Evolutionary conservation across 2,329 filamentous ascomycete species (phyloP), one percentile per base, ranked within the genome.

Genomic region (Onygenales sp.): DNA sequence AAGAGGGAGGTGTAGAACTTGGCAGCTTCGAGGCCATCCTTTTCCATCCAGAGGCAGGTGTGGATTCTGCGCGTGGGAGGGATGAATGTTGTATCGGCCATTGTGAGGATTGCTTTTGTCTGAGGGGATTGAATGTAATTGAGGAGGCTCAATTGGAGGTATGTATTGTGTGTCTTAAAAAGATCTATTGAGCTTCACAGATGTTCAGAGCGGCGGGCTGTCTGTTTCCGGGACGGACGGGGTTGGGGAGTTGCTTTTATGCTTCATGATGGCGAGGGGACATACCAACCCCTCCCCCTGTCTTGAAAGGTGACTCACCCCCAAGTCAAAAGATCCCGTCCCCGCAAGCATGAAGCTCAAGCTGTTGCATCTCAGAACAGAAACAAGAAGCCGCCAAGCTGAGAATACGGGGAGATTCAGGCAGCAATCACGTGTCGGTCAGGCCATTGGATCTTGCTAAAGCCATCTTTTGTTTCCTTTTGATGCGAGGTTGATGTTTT

Each of bases 21-120:
- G 17, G 59, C 62, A 17, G 61, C 61, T 43, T 62, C 59, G 59
- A 62, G 54, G 34, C 58, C 61, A 37, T 61, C 50, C 42, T 54
- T 55, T 44, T 61, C 58, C 52, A 63, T 62, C 53, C 61, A 63
- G 49, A 64, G 56, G 36, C 59, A 63, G 9, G 54, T 49, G 51
- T 54, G 51, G 32, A 62, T 57, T 50, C 58, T 60, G 49, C 56
- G 54, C 9, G 46, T 33, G 8, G 48, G 49, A 42, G 17, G n/a
- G 8, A n/a, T 5, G 39, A 43, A 51, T 27, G 17, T 43, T 43
- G 49, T 2, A 31, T 6, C 13, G 13, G 39, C 8, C 49, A 51
- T 51, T 10, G n/a, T 43, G 2, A 17, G 11, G 36, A 1, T 40
- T 32, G 11, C 6, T 49, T 40, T 49, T 21, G 4, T 14, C 40